Evolutionary conservation across 2,329 filamentous ascomycete genomes (phyloP), one percentile per base, ranked within the genome.

Genomic region (Metarhizium sp.): DNA sequence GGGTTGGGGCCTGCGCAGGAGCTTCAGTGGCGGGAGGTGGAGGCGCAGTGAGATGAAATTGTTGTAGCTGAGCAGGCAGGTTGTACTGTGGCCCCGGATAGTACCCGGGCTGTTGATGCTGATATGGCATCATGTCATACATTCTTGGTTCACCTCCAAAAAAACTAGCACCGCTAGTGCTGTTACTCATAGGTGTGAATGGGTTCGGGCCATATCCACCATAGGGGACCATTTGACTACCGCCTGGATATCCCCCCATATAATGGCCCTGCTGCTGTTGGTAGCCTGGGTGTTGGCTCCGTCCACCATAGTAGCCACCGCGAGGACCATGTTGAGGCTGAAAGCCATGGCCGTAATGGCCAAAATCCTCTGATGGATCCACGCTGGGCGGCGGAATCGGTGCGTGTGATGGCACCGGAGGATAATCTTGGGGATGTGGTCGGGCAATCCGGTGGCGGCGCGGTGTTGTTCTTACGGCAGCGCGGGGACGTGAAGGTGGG

Each of bases 361-460:
- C 70, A 66, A 79, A 85, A n/a, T 88, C 83, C 29, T 88, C 83
- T 20, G 76, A 76, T 40, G 79, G 79, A 67, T 87, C 86, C 74
- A 80, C 76, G 67, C 79, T 87, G 74, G 82, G 80, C 55, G 81
- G 75, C 60, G 78, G 75, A 59, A 74, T 74, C 60, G 79, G 78
- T 62, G 61, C 60, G 54, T 60, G 62, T 48, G 58, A 50, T 51
- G 63, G 65, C 62, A 69, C 69, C 57, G 71, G 57, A 68, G 74
- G 70, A 53, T 65, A 64, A 14, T 67, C 59, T 71, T 76, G 63
- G 68, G 71, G 55, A 71, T 66, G 64, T 32, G 61, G 64, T 36
- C 60, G 65, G 63, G 59, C 67, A 62, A 62, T 68, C 68, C 59
- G 69, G 63, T 59, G 69, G 55, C 58, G 70, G 62, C 59, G 68